Conservation (phyloP, 345 rosid species). For the Citrus reticulata region DNA sequence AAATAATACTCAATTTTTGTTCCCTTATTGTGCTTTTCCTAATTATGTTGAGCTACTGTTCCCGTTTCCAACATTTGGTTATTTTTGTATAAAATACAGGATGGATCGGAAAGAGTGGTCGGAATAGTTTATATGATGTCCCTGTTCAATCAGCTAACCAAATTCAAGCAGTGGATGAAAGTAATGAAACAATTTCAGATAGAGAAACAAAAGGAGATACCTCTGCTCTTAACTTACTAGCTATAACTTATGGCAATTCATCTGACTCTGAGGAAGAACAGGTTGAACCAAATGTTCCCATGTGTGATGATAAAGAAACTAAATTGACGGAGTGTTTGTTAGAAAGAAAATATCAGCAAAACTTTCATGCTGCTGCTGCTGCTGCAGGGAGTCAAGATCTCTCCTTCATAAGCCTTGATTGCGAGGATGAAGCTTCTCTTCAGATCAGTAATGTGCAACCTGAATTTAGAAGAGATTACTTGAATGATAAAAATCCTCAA, state of each 20-base stretch:
- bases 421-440: conserved; percentile 27
- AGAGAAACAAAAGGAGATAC: conserved; percentile 24
- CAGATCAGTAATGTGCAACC: conserved; percentile 24
- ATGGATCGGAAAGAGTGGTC: conserved; percentile 27
- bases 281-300: conserved; percentile 31
- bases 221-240: conserved; percentile 79
- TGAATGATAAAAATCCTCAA: conserved; percentile 29
- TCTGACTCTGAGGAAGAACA: conserved; percentile 88
- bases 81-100: conserved; percentile 39
- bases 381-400: conserved; percentile 14
- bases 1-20: neutral
- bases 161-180: conserved; percentile 29
- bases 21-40: neutral
- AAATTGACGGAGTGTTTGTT: conserved; percentile 17
- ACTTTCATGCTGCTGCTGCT: conserved; percentile 23
- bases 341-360: conserved; percentile 22
- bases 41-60: neutral
- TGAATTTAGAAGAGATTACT: conserved; percentile 21
- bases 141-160: conserved; percentile 43
- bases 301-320: conserved; percentile 31
- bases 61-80: conserved; percentile 1
- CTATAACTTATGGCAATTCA: conserved; percentile 77
- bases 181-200: conserved; percentile 27
- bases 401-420: conserved; percentile 18
- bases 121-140: conserved; percentile 35